Base-by-base conservation (phyloP, 495 filamentous ascomycete species). In the Aspergillus conjunctus region DNA sequence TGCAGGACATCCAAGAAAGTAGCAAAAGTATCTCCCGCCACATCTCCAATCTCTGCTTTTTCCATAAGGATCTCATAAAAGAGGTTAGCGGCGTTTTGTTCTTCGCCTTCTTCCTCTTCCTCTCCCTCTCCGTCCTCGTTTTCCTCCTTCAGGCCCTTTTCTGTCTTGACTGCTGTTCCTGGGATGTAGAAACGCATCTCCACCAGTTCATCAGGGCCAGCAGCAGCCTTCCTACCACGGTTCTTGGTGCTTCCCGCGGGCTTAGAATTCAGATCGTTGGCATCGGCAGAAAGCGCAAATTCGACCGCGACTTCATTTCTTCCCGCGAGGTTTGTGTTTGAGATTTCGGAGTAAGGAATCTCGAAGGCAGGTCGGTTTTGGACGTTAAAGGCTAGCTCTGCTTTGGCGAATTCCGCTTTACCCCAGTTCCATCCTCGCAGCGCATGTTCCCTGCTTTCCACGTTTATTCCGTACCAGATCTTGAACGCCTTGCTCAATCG, bases 141-240 rank as follows among this genome's bases (percentile, higher is more conserved):
- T 45, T 88, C 85, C 31, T 65, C 62, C 58, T 69, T 69, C 22
- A 62, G 39, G 43, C 83, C 77, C 62, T 89, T 89, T 67, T 92
- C 90, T 69, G 92, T 96, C 74, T 91, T 91, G 20, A 88, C 87
- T 2, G 90, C 91, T 0, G 88, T 91, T 39, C 95, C 95, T 12
- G 95, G 95, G 56, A 99, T 96, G 77, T 97, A 99, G 78, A 99
- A 97, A 51, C 95, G 85, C 91, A 98, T 97, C 75, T 99, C 95
- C 14, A 96, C 91, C 51, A 99, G 78, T 77, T 98, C 92, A 69
- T 99, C 95, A 52, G 86, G 85, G 21, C 89, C 91, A 31, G 90
- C 92, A 15, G 88, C 88, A 18, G 90, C 88, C 77, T 97, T 99
- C 72, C 89, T 92, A 61, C 93, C 92, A 56, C 88, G 88, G 57